Percentiles rank a stretch among this genome's conserved stretches.
Evolutionary conservation across 2,329 filamentous ascomycete species (phyloP).

Genomic region (Diaporthe batatas): DNA sequence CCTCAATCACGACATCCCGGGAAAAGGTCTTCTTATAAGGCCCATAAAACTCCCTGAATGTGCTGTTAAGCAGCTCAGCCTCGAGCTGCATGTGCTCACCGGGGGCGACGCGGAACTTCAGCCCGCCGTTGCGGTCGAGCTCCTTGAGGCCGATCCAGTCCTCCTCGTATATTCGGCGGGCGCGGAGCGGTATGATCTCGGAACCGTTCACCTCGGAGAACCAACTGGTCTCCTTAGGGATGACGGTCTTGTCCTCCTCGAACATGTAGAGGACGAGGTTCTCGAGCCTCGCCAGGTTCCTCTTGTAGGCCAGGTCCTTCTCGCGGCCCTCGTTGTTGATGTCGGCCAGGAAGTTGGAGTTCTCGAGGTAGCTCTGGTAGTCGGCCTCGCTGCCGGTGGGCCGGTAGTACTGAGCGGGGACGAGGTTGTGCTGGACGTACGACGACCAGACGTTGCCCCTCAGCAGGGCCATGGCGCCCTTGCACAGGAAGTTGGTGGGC

Average conservation of each 20-base stretch:
- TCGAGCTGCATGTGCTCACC: conserved; percentile 88
- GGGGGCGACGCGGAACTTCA: conserved; percentile 79
- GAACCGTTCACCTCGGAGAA: conserved; percentile 88
- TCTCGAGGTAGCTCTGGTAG: conserved; percentile 79
- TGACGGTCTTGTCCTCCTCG: conserved; percentile 84
- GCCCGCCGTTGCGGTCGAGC: conserved; percentile 82
- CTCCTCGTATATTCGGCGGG: conserved; percentile 82
- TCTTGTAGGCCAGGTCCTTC: conserved; percentile 82
- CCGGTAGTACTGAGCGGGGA: conserved; percentile 96
- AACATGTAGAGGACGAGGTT: conserved; percentile 93
- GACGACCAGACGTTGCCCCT: conserved; percentile 83
- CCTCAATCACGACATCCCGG: conserved; percentile 41
- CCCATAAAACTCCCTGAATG: conserved; percentile 78
- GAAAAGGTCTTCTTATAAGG: conserved; percentile 58
- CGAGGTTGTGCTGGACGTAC: conserved; percentile 82
- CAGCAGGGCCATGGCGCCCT: conserved; percentile 82
- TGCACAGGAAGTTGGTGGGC: conserved; percentile 82
- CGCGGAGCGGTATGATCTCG: conserved; percentile 74
- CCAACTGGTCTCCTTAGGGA: conserved; percentile 92
- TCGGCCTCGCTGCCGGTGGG: conserved; percentile 66
- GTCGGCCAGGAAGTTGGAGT: conserved; percentile 91
- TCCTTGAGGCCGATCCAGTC: conserved; percentile 91
- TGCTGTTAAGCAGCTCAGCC: conserved; percentile 73
- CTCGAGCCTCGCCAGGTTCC: conserved; percentile 76
- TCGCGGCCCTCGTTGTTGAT: conserved; percentile 89